Conservation (phyloP, 2,329 filamentous ascomycete genomes). For the Endoconidiophora polonica region DNA sequence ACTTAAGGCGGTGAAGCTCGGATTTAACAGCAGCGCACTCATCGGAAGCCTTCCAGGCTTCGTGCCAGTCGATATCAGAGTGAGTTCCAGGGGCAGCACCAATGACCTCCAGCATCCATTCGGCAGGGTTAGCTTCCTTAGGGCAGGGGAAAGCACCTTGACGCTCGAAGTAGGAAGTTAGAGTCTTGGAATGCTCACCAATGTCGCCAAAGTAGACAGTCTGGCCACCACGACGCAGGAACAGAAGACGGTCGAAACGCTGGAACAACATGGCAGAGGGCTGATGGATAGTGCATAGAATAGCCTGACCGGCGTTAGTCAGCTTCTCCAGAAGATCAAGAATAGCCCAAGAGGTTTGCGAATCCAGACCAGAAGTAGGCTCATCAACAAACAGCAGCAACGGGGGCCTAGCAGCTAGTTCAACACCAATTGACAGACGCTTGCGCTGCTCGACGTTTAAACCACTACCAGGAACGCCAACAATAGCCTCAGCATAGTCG, state of each 20-base stretch:
- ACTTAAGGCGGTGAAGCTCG: slow-evolving; percentile 41
- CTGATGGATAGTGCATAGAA: slow-evolving; percentile 95
- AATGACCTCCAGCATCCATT: slow-evolving; percentile 56
- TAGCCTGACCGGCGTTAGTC: slow-evolving; percentile 74
- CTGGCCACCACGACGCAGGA: slow-evolving; percentile 57
- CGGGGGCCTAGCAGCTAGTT: slow-evolving; percentile 80
- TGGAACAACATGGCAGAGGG: slow-evolving; percentile 93
- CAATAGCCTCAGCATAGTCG: slow-evolving; percentile 74
- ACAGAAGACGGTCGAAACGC: slow-evolving; percentile 67
- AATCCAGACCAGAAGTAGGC: slow-evolving; percentile 85
- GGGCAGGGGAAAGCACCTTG: slow-evolving; percentile 52
- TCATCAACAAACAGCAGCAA: slow-evolving; percentile 87
- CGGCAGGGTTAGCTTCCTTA: slow-evolving; percentile 57
- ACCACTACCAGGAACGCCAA: slow-evolving; percentile 80
- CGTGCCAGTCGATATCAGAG: slow-evolving; percentile 48
- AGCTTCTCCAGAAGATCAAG: slow-evolving; percentile 76
- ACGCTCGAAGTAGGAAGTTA: slow-evolving; percentile 62
- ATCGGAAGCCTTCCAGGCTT: slow-evolving; percentile 41
- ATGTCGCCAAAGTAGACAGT: slow-evolving; percentile 74
- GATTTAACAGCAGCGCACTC: slow-evolving; percentile 39
- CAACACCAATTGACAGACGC: slow-evolving; percentile 87
- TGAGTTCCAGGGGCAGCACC: slow-evolving; percentile 47
- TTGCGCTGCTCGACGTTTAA: slow-evolving; percentile 55
- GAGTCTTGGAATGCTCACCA: slow-evolving; percentile 48
- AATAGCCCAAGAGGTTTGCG: slow-evolving; percentile 87